Percentiles rank a stretch among this genome's conserved stretches.
These are phyloP conservation scores for Phlebiopsis gigantea DNA, from an alignment of 768 basidiomycete genomes.

Conservation along the genomic window DNA sequence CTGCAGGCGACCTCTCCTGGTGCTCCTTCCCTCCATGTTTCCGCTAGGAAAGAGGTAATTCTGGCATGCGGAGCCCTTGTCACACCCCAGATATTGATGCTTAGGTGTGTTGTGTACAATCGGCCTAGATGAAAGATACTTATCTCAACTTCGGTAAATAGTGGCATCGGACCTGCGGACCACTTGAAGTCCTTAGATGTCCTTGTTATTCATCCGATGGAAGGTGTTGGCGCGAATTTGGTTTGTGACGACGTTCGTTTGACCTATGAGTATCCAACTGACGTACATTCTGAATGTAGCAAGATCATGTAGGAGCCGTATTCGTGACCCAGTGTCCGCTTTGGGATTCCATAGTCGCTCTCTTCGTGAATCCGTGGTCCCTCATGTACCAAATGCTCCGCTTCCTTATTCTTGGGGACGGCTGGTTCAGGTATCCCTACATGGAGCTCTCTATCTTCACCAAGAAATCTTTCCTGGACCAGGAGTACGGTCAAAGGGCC, in stretches of 20 bases:
- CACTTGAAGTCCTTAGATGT: neutral
- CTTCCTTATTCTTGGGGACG: neutral
- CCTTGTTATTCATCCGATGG: neutral
- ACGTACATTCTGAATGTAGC: neutral
- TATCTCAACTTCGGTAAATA: neutral
- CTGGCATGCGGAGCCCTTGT: neutral
- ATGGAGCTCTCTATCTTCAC: neutral
- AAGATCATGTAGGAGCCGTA: conserved; percentile 1
- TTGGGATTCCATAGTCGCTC: neutral
- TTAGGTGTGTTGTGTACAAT: neutral
- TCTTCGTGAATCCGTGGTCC: neutral
- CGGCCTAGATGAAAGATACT: neutral
- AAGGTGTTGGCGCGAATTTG: conserved; percentile 2
- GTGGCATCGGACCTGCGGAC: conserved; percentile 1
- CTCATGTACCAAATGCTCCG: neutral
- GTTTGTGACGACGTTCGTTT: neutral
- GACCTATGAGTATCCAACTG: neutral
- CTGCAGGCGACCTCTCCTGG: neutral
- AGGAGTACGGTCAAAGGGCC: neutral
- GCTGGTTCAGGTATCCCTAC: neutral
- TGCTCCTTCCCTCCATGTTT: neutral
- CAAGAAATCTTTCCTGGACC: neutral
- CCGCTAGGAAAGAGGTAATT: neutral
- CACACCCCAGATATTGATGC: neutral
- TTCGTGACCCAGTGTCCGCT: neutral